These are phyloP conservation scores for Penicillium decumbens DNA, from an alignment of 2,329 filamentous ascomycete species.

Conservation along the genomic window DNA sequence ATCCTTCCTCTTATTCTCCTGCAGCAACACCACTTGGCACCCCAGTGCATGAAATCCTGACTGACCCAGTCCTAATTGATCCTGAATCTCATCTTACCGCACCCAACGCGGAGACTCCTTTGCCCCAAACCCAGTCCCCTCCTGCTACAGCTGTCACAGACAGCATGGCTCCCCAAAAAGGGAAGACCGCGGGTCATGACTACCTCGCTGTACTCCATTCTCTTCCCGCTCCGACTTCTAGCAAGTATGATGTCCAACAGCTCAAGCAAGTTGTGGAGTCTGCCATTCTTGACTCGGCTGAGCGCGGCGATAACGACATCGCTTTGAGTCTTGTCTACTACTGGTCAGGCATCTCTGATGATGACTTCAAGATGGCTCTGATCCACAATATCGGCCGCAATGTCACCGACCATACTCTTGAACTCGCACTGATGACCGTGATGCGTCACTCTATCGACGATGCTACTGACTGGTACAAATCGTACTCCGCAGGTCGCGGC, in stretches of 20 bases:
- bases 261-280: conserved; percentile 11
- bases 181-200: conserved; percentile 4
- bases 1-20: conserved; percentile 4
- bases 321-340: conserved; percentile 16
- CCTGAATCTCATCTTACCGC: conserved; percentile 5
- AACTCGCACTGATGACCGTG: conserved; percentile 11
- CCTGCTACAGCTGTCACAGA: conserved; percentile 2
- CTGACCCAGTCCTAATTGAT: conserved; percentile 1
- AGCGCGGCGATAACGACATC: conserved; percentile 1
- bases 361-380: conserved; percentile 19
- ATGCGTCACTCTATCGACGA: conserved; percentile 10
- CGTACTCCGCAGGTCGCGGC: background rate
- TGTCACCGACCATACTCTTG: conserved; percentile 4
- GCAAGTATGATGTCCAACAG: conserved; percentile 11
- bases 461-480: conserved; percentile 15
- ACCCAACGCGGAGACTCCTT: conserved; percentile 1
- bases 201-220: conserved; percentile 9
- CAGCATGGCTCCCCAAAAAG: conserved; percentile 3
- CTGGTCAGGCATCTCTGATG: conserved; percentile 13
- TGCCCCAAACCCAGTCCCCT: conserved; percentile 5
- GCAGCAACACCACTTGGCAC: conserved; percentile 6
- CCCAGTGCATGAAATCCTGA: conserved; percentile 2
- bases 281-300: conserved; percentile 4
- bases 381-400: conserved; percentile 15
- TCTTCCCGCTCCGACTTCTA: conserved; percentile 12